Conservation (phyloP, 176 grass and related monocot genomes). For the Microstegium vimineum region DNA sequence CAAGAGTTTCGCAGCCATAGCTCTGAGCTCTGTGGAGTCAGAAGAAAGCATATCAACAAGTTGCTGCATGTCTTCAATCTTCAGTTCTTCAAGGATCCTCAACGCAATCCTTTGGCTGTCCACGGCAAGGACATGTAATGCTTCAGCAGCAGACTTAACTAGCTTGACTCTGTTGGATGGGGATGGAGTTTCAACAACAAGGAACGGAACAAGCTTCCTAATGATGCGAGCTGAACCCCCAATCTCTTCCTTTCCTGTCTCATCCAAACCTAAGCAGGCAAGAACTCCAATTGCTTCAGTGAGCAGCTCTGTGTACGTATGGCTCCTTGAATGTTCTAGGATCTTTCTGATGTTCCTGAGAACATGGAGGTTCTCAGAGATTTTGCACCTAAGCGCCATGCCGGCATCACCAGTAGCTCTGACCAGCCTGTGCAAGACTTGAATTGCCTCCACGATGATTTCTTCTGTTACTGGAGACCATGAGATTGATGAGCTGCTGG, state of each 20-base stretch:
- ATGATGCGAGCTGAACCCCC: not conserved
- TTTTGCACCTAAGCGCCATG: not conserved
- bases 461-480: not conserved
- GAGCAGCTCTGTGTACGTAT: not conserved
- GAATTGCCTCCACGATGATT: not conserved
- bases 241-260: not conserved
- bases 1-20: not conserved
- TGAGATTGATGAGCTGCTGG: not conserved
- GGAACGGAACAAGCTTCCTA: not conserved
- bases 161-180: not conserved
- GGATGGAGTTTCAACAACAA: not conserved
- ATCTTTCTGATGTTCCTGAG: not conserved
- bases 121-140: not conserved
- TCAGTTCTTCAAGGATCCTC: not conserved
- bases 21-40: not conserved
- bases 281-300: not conserved
- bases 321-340: not conserved
- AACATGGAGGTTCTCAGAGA: not conserved
- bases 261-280: slow-evolving; percentile 1
- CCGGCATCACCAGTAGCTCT: not conserved
- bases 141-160: not conserved
- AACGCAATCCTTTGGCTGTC: not conserved
- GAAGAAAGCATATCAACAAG: not conserved
- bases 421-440: not conserved
- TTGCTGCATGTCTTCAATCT: not conserved